Conservation (phyloP, 306 rosid genomes). For the Acacia crassicarpa region DNA sequence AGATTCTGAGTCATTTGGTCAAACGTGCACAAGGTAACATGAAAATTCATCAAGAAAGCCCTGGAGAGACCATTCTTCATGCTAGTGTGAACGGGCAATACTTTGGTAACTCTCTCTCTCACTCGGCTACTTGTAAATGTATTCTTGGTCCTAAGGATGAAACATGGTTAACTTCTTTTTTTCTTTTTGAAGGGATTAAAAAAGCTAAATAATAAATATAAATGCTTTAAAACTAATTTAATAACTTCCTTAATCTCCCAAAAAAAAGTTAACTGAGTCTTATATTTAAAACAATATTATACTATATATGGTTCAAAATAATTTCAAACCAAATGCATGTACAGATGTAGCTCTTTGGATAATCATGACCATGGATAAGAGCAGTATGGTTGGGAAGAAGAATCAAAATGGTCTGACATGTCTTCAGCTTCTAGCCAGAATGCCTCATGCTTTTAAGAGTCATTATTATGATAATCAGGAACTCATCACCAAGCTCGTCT, state of each 20-base stretch:
- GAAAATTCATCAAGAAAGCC: not conserved
- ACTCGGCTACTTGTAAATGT: too few relatives aligned
- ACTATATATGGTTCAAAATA: too few relatives aligned
- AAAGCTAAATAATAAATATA: too few relatives aligned
- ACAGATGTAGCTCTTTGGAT: slow-evolving; percentile 35
- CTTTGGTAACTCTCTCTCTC: not conserved
- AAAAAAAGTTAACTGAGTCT: too few relatives aligned
- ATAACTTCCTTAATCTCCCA: too few relatives aligned
- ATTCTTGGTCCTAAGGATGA: too few relatives aligned
- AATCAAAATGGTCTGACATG: not conserved
- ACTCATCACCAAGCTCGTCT: not conserved
- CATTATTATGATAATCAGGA: not conserved
- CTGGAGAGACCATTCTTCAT: not conserved
- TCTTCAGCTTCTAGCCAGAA: slow-evolving; percentile 25
- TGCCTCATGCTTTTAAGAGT: slow-evolving; percentile 27
- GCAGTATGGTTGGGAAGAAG: not conserved
- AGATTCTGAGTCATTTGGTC: not conserved
- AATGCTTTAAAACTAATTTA: too few relatives aligned
- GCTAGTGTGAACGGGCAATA: not conserved
- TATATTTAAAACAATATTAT: too few relatives aligned
- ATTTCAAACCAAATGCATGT: too few relatives aligned
- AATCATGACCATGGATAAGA: not conserved
- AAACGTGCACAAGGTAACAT: not conserved
- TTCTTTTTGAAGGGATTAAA: too few relatives aligned
- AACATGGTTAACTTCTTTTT: too few relatives aligned